Evolutionary conservation across 257 asterid species (phyloP), one percentile per base, ranked within the genome.

Genomic region (Solanum chmielewskii): DNA sequence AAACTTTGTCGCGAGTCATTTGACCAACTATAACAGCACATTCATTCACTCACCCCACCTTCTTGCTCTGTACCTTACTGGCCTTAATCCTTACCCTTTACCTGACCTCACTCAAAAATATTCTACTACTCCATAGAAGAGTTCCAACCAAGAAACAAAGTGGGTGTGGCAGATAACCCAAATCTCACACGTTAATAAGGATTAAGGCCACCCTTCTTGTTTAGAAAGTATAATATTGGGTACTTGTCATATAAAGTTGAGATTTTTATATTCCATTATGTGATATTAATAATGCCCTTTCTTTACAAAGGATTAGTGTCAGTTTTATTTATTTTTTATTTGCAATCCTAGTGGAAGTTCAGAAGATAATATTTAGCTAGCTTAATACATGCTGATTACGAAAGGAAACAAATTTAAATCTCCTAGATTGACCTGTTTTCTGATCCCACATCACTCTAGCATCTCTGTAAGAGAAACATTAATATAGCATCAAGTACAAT

Each of bases 81-180:
- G 21, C 31, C 31, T 29, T 29, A 2, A 29, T 29, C 78, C 25
- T 5, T 5, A 27, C 80, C 14, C 47, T 11, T 4, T 33, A 33
- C 35, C 4, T 33, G 59, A 16, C 6, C 2, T 75, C 90, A 86
- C 88, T 66, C 78, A 86, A 88, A 49, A 83, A 87, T 91, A 90
- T 88, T 90, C 82, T 31, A 78, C 64, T 78, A 78, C 84, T 78
- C 64, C 84, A 78, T 44, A 45, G n/a, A 44, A 64, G 45, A 45
- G 23, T 64, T 78, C 25, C 27, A 78, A 25, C 64, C 84, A 78
- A 87, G 88, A 83, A 49, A 80, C 91, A 44, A 82, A 71, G 78
- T 71, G 44, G 45, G 42, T 33, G 77, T 33, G 78, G 44, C 9
- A 71, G 45, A 33, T 33, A 18, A 71, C 45, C 78, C 13, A 33